Evolutionary conservation across 2,329 filamentous ascomycete genomes (phyloP).

Genomic region (Cordyceps fumosorosea): DNA sequence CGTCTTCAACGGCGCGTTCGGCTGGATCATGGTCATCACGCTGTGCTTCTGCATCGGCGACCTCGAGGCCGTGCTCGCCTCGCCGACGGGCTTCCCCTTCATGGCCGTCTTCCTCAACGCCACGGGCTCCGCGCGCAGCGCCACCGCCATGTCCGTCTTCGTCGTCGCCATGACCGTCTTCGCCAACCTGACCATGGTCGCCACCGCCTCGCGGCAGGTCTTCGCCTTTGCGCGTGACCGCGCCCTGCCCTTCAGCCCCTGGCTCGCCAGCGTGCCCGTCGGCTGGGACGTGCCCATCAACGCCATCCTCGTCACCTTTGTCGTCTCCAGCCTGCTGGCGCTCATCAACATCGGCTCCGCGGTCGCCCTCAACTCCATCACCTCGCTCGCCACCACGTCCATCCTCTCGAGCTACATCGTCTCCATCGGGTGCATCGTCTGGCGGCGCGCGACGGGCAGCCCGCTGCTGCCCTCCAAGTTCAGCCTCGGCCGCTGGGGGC

Average conservation of each 20-base stretch:
- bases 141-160: constrained; percentile 22
- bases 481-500: constrained; percentile 34
- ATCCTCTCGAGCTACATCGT: constrained; percentile 47
- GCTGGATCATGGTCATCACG: constrained; percentile 30
- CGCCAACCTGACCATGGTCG: constrained; percentile 22
- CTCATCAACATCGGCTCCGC: constrained; percentile 47
- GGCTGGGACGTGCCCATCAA: constrained; percentile 16
- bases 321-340: constrained; percentile 36
- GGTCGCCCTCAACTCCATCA: constrained; percentile 46
- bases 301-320: constrained; percentile 28
- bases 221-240: constrained; percentile 30
- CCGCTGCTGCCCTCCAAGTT: constrained; percentile 18
- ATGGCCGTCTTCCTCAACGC: constrained; percentile 25
- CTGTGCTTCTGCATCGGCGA: constrained; percentile 29
- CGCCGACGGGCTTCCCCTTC: constrained; percentile 22
- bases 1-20: constrained; percentile 26
- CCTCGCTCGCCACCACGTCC: constrained; percentile 43
- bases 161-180: constrained; percentile 22
- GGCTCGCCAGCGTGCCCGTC: constrained; percentile 13
- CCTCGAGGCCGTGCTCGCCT: constrained; percentile 15
- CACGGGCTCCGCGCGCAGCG: constrained; percentile 16
- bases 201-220: constrained; percentile 24
- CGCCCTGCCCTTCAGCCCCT: constrained; percentile 19
- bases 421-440: constrained; percentile 37
- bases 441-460: constrained; percentile 30